phyloP scores from a whole-genome alignment of 768 basidiomycete species.

The Suillus weaverae region DNA sequence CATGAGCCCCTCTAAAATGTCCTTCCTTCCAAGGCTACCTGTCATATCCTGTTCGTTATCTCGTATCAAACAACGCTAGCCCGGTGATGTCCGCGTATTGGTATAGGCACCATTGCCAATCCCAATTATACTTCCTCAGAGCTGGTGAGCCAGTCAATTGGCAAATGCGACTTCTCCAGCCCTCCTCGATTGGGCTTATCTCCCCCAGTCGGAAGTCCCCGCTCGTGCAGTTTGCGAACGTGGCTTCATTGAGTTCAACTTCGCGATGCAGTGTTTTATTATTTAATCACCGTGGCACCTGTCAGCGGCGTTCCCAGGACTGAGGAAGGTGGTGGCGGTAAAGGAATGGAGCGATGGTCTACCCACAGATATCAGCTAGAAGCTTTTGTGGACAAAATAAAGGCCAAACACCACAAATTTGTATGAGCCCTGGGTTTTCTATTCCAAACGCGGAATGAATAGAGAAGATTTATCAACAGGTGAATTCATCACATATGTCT shows the following conservation, averaged over 20 bases:
- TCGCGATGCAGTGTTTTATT: conserved; percentile 42
- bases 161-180: conserved; percentile 29
- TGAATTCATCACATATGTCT: conserved; percentile 11
- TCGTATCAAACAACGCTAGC: conserved; percentile 43
- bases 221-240: conserved; percentile 44
- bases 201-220: conserved; percentile 37
- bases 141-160: conserved; percentile 31
- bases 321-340: conserved; percentile 28
- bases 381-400: conserved; percentile 60
- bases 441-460: conserved; percentile 56
- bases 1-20: conserved; percentile 2
- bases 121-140: conserved; percentile 34
- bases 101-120: conserved; percentile 42
- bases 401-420: conserved; percentile 51
- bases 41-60: conserved; percentile 46
- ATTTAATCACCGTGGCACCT: conserved; percentile 45
- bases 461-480: conserved; percentile 52
- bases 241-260: conserved; percentile 45
- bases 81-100: conserved; percentile 40
- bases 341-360: conserved; percentile 60
- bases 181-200: conserved; percentile 33
- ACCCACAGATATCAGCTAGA: conserved; percentile 52
- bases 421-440: conserved; percentile 55
- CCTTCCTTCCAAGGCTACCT: conserved; percentile 45
- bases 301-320: conserved; percentile 33